These are phyloP conservation scores for Acidomyces sp. DNA, from an alignment of 495 filamentous ascomycete genomes.

Conservation along the genomic window DNA sequence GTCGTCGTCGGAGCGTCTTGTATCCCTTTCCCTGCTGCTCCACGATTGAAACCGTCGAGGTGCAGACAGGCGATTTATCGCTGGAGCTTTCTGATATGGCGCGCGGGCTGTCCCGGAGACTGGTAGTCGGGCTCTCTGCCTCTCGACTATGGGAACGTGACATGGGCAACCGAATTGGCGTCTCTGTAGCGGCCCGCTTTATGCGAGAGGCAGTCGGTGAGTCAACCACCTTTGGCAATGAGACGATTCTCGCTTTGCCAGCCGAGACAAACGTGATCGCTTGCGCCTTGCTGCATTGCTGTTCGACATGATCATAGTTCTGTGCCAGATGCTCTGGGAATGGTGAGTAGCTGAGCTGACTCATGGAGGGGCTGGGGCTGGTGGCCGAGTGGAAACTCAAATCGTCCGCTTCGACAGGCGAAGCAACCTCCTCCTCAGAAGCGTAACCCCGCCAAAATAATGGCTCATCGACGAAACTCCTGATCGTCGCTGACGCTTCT, in stretches of 20 bases:
- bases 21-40: neutral
- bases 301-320: constrained; percentile 5
- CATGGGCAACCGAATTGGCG: constrained; percentile 5
- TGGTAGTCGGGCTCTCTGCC: constrained; percentile 1
- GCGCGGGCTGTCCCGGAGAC: neutral
- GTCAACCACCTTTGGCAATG: constrained; percentile 10
- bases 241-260: constrained; percentile 15
- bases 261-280: constrained; percentile 13
- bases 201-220: constrained; percentile 3
- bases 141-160: constrained; percentile 1
- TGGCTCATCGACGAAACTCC: constrained; percentile 9
- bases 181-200: neutral
- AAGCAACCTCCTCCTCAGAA: constrained; percentile 19
- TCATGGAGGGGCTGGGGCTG: neutral
- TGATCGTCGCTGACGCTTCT: constrained; percentile 1
- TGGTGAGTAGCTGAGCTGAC: neutral
- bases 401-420: constrained; percentile 11
- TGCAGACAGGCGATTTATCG: constrained; percentile 1
- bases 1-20: constrained; percentile 2
- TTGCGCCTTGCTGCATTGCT: constrained; percentile 14
- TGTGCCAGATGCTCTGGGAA: constrained; percentile 8
- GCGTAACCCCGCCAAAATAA: constrained; percentile 13
- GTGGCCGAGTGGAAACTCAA: constrained; percentile 4
- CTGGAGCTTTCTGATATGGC: too few species aligned
- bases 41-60: neutral